Base-by-base conservation (phyloP, 768 basidiomycete genomes). In the Agrocybe chaxingu region DNA sequence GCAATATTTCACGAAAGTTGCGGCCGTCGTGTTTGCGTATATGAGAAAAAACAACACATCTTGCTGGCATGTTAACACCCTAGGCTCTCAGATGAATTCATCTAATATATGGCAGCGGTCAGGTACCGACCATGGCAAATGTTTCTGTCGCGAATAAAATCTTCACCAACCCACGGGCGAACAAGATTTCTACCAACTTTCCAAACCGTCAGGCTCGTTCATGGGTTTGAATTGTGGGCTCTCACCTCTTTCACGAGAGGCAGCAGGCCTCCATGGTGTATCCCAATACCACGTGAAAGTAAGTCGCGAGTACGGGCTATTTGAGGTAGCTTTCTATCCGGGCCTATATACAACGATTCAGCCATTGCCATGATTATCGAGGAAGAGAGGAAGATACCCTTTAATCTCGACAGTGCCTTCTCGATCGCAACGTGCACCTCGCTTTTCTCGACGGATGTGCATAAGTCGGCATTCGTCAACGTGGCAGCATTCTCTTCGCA, bases 1-100 rank as follows among this genome's bases (percentile, higher is more conserved):
- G 87, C 1, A 92, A 68, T 32, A 96, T 85, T 36, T 93, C 91
- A 52, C 97, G 82, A 76, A 99, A 99, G 57, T 71, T 85, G 29
- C 84, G 81, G 4, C 97, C 97, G 57, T 99, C 97, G 62, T 98
- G 96, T 64, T 99, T 99, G 40, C 93, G 80, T 45, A 89, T 95
- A 40, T 81, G 85, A 3, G 97, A 95, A 68, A 98, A 99, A 6
- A 98, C 97, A 3, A 99, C 97, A 60, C 87, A 94, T 75, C 85
- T 89, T 2, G 97, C 92, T 13, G 97, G 97, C 97, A 99, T 99
- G 68, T 99, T 99, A 48, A 99, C 97, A 43, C 97, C 97, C 95
- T 98, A 53, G 18, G 45, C 52, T 45, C 16, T 29, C 16, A 49
- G 24, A 24, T 24, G 24, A 24, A 24, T 24, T 5, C 24, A 24